Evolutionary conservation across 768 basidiomycete species (phyloP), one percentile per base, ranked within the genome.

Genomic region (Cystobasidium ongulense): DNA sequence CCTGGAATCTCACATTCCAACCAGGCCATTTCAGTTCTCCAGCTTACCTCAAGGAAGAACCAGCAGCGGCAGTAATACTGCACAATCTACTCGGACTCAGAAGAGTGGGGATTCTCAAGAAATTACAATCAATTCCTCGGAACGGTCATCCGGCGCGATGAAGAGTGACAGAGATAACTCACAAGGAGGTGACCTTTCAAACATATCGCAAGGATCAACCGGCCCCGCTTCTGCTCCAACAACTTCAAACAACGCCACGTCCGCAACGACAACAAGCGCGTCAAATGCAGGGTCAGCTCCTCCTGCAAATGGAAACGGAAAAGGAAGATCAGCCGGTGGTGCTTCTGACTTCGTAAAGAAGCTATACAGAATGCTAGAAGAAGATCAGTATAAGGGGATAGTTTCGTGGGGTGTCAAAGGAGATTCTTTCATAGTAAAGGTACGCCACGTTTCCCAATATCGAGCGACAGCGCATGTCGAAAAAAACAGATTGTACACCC

Each of bases 321-420:
- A 50, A 50, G 72, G 52, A 43, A 64, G 52, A 50, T n/a, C 33
- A 17, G 53, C 23, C 23, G 78, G 77, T 0, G 78, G 78, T 27
- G 77, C 92, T 36, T 88, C 87, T 78, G 92, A 94, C 82, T 95
- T 95, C 80, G 92, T 94, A 76, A 93, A 93, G 84, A 94, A 93
- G 80, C 83, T 95, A 10, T 93, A 89, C 74, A 93, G 92, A 80
- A 94, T 94, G 91, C 87, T 94, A 50, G 90, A 92, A 80, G 91
- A 93, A 78, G 85, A 86, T 33, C 79, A 86, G 0, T 89, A 89
- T 82, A 81, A 86, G 31, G 84, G 86, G 31, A 86, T 92, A 59
- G 91, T 94, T 5, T 87, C 86, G 0, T 94, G 92, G 92, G 88
- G 88, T 1, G 87, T 89, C 0, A 84, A 85, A 59, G 91, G 91